These are phyloP conservation scores for Cyclospora cayetanensis DNA, from an alignment of 169 alveolate species.

Conservation along the genomic window DNA sequence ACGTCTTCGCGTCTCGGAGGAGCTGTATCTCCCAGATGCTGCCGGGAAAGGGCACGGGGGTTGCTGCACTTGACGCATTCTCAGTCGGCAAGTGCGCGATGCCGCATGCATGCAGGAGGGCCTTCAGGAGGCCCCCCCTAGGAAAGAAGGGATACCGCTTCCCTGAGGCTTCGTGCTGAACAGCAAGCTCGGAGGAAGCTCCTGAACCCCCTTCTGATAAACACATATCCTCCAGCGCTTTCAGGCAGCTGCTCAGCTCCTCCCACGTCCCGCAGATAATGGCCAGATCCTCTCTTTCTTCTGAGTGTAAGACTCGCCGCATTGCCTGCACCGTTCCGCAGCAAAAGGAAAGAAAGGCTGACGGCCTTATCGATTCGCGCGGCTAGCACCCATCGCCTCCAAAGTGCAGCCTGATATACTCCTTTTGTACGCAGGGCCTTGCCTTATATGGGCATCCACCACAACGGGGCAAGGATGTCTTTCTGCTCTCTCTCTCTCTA, in stretches of 20 bases:
- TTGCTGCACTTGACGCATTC: background rate
- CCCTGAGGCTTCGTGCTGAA: background rate
- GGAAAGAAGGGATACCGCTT: background rate
- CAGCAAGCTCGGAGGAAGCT: background rate
- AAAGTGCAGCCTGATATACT: too few species aligned
- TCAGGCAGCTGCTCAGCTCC: background rate
- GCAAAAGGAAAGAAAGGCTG: too few species aligned
- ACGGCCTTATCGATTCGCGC: too few species aligned
- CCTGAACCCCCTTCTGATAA: background rate
- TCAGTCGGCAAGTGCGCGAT: background rate
- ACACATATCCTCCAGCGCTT: background rate
- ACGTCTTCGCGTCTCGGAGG: background rate
- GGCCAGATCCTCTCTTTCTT: background rate
- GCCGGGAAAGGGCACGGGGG: background rate
- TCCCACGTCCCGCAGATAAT: background rate
- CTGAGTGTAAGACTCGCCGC: background rate
- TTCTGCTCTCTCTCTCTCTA: too few species aligned
- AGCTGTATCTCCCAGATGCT: background rate
- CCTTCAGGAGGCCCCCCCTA: background rate
- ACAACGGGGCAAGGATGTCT: too few species aligned
- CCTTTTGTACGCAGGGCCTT: too few species aligned
- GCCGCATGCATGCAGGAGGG: background rate
- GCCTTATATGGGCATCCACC: too few species aligned
- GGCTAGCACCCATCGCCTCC: too few species aligned
- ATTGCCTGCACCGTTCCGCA: background rate